Base-by-base conservation (phyloP, 768 basidiomycete species). In the Trichaptum fuscoviolaceum region DNA sequence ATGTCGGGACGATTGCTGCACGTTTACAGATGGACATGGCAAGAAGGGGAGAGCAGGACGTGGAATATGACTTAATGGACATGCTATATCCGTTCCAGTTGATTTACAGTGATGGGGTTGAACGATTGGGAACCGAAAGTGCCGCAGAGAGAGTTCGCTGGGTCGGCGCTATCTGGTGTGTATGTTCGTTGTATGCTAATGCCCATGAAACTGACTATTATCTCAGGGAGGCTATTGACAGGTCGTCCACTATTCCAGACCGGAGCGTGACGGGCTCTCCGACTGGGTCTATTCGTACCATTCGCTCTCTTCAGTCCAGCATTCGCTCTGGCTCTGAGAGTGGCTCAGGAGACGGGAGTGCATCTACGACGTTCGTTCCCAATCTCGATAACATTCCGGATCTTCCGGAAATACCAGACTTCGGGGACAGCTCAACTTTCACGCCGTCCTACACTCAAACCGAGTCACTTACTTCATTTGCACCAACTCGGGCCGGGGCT, bases 91-190 rank as follows among this genome's bases (percentile, higher is more conserved):
- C 95, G 0, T 96, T 97, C 77, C 94, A 96, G 74, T 84, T 97
- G 80, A 73, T 95, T 36, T 97, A 97, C 73, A 83, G 85, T 12
- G 95, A 97, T 74, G 95, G 95, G 0, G 87, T 95, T 1, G 95
- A 97, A 74, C 78, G 95, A 8, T 74, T 97, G 26, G 95, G 89
- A 6, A 89, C 92, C n/a, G 95, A 96, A 73, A 95, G 92, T 69
- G 83, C 94, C 7, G 76, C 91, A 66, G 92, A 95, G 74, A 82
- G 95, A 70, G 89, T 93, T 63, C 87, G 90, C 75, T 97, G 95
- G 95, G 93, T 96, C 15, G 92, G 91, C 71, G 85, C 93, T 5
- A 84, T 97, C 65, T 95, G 92, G 95, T 94, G 72, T 62, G 87
- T 79, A 0, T 27, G 68, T 70, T 57, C n/a, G 42, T 15, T 52